Base-by-base conservation (phyloP, 345 rosid species). In the Ceriops zippeliana region DNA sequence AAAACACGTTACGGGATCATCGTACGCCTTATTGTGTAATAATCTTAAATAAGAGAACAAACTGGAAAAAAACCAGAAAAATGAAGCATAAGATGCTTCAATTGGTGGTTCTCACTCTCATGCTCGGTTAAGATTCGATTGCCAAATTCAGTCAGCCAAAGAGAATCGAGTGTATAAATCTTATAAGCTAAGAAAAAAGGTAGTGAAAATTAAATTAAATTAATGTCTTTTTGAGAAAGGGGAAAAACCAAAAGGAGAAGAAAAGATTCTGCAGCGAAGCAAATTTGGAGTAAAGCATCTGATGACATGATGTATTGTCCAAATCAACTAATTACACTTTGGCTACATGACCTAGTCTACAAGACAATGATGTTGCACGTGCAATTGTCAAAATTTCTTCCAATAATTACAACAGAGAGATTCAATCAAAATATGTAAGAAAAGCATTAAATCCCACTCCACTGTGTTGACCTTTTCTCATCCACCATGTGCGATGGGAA, bases 41-140 rank as follows among this genome's bases (percentile, higher is more conserved):
- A 0, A 38, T 71, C 56, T 54, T 28, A 38, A 63, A 19, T 52
- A 22, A 35, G 66, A 46, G 54, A 60, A 69, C 61, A 71, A 65
- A 58, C 60, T 20, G 66, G 19, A 65, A 66, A 67, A 28, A 15
- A 27, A n/a, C 21, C 26, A 35, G 58, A 22, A 72, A 67, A 75
- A 66, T 67, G 70, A 67, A 71, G 84, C 74, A 82, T 80, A 62
- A 63, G 85, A 80, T 85, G 80, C 86, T 76, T 65, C 31, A 68
- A 58, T 67, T 71, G 65, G 82, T 75, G 86, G 86, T 70, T 69
- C 57, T 74, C 8, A 13, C 46, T 68, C 62, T 61, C 63, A 31
- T 65, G 63, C 58, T 67, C 65, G 13, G 77, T 76, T 82, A 76
- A 75, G 80, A 80, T 76, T 76, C 76, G 24, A 66, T 70, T 53